A percentile compares a stretch with the other conserved stretches of the same genome.
Conservation (phyloP, 78 protist genomes). For the Cavenderia fasciculata region DNA sequence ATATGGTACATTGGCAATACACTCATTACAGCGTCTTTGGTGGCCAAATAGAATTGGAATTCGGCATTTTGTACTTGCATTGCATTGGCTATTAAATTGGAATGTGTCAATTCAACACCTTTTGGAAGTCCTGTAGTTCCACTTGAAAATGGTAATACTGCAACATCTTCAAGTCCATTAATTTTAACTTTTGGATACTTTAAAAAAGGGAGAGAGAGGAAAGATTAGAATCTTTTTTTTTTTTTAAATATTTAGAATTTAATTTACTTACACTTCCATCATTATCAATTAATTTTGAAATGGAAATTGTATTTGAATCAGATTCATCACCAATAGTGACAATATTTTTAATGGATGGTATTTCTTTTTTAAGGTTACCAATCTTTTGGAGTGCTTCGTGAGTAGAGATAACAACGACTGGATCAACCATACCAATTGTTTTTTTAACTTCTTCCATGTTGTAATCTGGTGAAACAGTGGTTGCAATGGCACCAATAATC, state of each 20-base stretch:
- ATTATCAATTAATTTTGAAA: neutral
- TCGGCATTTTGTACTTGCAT: constrained; percentile 59
- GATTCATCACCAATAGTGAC: neutral
- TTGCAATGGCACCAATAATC: constrained; percentile 24
- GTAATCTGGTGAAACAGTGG: constrained; percentile 16
- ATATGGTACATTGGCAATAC: constrained; percentile 90
- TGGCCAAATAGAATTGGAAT: neutral
- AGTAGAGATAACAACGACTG: neutral
- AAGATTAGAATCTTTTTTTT: no score
- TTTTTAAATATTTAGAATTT: no score
- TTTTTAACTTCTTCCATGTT: constrained; percentile 20
- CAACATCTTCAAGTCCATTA: constrained; percentile 26
- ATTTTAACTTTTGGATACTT: constrained; percentile 25
- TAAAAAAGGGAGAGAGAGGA: no score
- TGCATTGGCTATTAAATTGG: constrained; percentile 86
- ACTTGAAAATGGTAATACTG: constrained; percentile 56
- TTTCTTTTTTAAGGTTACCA: neutral
- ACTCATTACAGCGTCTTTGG: constrained; percentile 52
- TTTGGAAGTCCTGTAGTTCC: constrained; percentile 90
- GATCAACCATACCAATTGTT: constrained; percentile 35
- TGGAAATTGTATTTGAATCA: neutral
- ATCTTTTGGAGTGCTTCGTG: neutral
- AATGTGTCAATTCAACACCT: constrained; percentile 92
- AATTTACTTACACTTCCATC: neutral
- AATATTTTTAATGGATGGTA: constrained; percentile 15